Conservation (phyloP, 2,329 filamentous ascomycete genomes). For the Fusarium hostae region DNA sequence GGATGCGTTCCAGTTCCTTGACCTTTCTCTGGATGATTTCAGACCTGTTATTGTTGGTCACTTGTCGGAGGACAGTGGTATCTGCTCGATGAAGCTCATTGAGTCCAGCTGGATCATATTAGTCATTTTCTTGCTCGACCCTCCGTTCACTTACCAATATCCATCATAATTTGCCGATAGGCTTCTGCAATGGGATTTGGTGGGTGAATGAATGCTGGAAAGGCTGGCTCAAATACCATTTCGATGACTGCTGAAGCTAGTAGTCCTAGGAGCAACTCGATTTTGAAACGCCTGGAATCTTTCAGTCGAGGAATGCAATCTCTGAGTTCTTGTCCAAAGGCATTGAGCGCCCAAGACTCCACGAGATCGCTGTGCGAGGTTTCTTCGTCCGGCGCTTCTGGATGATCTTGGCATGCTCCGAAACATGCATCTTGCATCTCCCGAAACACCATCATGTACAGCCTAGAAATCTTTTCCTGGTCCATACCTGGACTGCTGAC, state of each 20-base stretch:
- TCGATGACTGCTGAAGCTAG: fast-evolving
- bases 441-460: too few species aligned
- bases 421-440: not conserved
- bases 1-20: not conserved
- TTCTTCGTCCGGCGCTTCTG: not conserved
- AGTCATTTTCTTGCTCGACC: not conserved
- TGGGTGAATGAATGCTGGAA: not conserved
- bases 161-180: not conserved
- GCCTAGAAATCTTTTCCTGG: fast-evolving
- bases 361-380: not conserved
- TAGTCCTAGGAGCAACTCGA: not conserved
- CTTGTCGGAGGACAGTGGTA: not conserved
- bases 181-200: fast-evolving
- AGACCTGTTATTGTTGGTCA: not conserved
- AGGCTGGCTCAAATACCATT: not conserved
- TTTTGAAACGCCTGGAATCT: fast-evolving
- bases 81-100: not conserved
- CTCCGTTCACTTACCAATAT: not conserved
- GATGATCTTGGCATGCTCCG: not conserved
- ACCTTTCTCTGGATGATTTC: not conserved
- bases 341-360: not conserved
- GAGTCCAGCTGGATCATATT: not conserved
- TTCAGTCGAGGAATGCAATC: not conserved
- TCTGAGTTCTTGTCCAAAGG: not conserved
- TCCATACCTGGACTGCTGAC: not conserved